A percentile compares a stretch with the other conserved stretches of the same genome.
Conservation (phyloP, 148 eudicot genomes). For the Polygonum aviculare region DNA sequence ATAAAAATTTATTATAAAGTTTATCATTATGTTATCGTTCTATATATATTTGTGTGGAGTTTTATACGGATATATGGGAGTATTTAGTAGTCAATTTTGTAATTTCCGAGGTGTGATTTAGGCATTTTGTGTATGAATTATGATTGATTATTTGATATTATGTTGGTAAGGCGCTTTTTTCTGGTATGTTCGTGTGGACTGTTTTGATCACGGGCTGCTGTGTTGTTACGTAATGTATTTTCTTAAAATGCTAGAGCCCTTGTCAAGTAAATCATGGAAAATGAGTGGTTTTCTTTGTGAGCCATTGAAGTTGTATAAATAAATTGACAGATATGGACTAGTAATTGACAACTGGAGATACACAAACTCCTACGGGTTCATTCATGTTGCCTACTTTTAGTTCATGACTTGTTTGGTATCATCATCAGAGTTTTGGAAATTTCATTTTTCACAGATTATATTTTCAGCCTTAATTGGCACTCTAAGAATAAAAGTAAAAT, state of each 20-base stretch:
- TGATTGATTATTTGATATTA: too few relatives aligned
- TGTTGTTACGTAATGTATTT: not conserved
- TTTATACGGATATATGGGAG: not conserved
- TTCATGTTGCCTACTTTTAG: not conserved
- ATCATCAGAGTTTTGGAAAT: not conserved
- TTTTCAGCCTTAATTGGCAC: not conserved
- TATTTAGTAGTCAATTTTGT: not conserved
- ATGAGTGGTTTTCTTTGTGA: not conserved
- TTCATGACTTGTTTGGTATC: not conserved
- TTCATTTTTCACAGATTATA: not conserved
- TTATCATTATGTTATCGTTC: not conserved
- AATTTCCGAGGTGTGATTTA: not conserved
- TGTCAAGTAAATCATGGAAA: not conserved
- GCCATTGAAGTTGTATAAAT: not conserved
- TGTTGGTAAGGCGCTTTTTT: not conserved
- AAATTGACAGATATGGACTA: not conserved
- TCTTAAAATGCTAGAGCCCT: not conserved
- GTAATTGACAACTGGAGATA: not conserved
- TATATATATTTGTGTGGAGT: not conserved
- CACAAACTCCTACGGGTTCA: not conserved
- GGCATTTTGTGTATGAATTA: not conserved
- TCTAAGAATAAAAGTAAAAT: not conserved
- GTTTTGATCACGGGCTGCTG: not conserved
- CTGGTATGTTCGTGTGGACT: not conserved
- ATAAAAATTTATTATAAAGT: not conserved